A percentile compares a stretch with the other conserved stretches of the same genome.
Evolutionary conservation across 2,329 filamentous ascomycete species (phyloP).

Genomic region (Lachnellula cervina): DNA sequence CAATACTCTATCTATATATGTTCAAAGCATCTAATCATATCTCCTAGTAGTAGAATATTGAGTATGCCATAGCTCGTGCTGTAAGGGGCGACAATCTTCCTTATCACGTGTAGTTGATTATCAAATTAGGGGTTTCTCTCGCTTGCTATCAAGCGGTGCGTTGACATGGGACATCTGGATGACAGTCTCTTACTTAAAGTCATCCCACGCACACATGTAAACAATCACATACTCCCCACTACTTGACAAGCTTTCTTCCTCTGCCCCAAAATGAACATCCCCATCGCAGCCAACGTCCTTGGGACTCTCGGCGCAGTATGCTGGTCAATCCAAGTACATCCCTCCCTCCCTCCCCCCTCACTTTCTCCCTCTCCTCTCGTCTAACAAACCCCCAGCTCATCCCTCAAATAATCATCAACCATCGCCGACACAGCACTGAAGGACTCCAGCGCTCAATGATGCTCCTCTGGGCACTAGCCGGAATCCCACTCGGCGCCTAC

Average conservation of each 20-base stretch:
- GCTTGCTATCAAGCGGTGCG: no score
- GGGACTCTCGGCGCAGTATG: constrained; percentile 59
- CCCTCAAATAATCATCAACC: constrained; percentile 66
- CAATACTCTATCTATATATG: no score
- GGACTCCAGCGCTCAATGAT: constrained; percentile 67
- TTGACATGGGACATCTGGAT: no score
- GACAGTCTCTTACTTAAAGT: no score
- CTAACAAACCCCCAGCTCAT: constrained; percentile 46
- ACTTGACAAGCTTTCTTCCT: not conserved
- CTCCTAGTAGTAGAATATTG: no score
- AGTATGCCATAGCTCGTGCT: no score
- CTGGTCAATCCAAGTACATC: constrained; percentile 57
- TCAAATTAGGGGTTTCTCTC: no score
- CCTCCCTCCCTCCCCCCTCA: not conserved
- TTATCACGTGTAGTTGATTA: no score
- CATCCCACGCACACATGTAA: no score
- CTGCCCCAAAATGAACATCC: constrained; percentile 44
- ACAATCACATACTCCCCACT: no score
- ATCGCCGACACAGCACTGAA: constrained; percentile 58
- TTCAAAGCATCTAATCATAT: no score
- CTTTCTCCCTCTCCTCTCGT: not conserved
- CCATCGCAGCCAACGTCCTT: constrained; percentile 52
- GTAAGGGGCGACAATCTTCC: no score
- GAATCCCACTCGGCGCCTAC: constrained; percentile 56
- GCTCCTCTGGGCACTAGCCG: constrained; percentile 65